These are phyloP conservation scores for Andalucia godoyi DNA, from an alignment of 78 protist genomes.

Conservation along the genomic window DNA sequence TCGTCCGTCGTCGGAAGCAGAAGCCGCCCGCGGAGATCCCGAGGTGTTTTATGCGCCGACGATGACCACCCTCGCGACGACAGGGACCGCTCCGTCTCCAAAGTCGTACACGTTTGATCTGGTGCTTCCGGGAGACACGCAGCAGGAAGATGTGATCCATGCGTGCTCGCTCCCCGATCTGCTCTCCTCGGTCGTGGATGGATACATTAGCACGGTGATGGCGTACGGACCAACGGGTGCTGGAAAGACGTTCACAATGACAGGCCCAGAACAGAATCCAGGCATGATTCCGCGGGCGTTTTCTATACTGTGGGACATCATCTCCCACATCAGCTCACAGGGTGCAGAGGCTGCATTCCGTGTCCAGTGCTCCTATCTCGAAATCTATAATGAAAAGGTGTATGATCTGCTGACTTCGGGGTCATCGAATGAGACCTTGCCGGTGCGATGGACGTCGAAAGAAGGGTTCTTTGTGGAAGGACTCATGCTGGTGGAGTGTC, in stretches of 20 bases:
- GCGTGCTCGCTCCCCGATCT: too few relatives aligned
- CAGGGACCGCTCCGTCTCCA: too few relatives aligned
- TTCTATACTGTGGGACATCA: neutral
- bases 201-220: constrained; percentile 33
- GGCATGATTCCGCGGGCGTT: constrained; percentile 16
- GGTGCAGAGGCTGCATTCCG: neutral
- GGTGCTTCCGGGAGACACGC: too few relatives aligned
- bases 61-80: too few relatives aligned
- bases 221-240: constrained; percentile 62
- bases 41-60: too few relatives aligned
- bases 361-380: neutral
- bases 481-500: constrained; percentile 25
- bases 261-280: neutral
- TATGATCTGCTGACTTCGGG: constrained; percentile 1
- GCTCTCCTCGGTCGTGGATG: too few relatives aligned
- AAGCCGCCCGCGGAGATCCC: too few relatives aligned
- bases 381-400: constrained; percentile 40
- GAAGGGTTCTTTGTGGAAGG: constrained; percentile 29
- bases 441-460: constrained; percentile 11
- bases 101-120: too few relatives aligned
- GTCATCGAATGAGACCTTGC: neutral
- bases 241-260: constrained; percentile 29
- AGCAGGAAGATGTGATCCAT: too few relatives aligned
- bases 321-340: neutral
- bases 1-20: too few relatives aligned